Conservation (phyloP, 345 rosid genomes). For the thale cress (Arabidopsis thaliana) region TAIR10.1 NC_003071.7:17231001-17231500, state of each 20-base stretch:
- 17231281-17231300: no score
- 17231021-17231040: slow-evolving; percentile 31
- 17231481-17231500: not conserved
- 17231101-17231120: not conserved
- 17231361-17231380: slow-evolving; percentile 22
- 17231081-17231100: slow-evolving; percentile 28
- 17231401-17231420: not conserved
- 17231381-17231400: slow-evolving; percentile 27
- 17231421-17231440: not conserved
- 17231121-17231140: not conserved
- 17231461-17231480: slow-evolving; percentile 12
- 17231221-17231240: no score
- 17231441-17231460: not conserved
- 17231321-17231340: slow-evolving; percentile 16
- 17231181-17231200: not conserved
- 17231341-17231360: not conserved
- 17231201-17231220: not conserved
- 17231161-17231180: not conserved
- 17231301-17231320: not conserved
- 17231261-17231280: no score
- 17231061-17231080: not conserved
- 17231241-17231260: no score
- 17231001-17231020: slow-evolving; percentile 23
- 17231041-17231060: not conserved
- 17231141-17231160: not conserved